Evolutionary conservation across 345 rosid species (phyloP), one percentile per base, ranked within the genome.

Genomic region (Eucalyptus cloeziana): DNA sequence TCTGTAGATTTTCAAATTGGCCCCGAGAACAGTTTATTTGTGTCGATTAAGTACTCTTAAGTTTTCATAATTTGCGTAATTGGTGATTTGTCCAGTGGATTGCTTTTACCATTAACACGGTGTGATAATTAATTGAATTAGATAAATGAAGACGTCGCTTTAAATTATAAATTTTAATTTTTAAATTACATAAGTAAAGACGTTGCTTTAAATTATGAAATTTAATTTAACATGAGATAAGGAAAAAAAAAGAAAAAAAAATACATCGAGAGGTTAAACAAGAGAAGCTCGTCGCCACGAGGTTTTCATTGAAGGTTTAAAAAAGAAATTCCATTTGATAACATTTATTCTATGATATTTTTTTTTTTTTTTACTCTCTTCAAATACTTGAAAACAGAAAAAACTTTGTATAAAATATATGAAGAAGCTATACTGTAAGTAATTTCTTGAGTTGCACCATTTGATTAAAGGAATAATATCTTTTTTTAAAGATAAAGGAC

Each of bases 1-100:
- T 64, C 16, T 2, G 76, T 7, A 7, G 10, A 64, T 64, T 64
- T 31, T 64, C 21, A 14, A 64, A 64, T 64, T 64, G 76, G 76
- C 19, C 40, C 5, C 76, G 0, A 0, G 2, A 51, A 17, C 22
- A 6, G 14, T 14, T 12, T 27, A 27, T 1, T 62, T 62, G 69
- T 6, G 33, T 14, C 33, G 76, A 64, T 64, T 64, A 14, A 15
- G 33, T n/a, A 7, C 76, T 64, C 69, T 64, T 62, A 30, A n/a
- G 2, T 4, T n/a, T 64, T 2, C 76, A 14, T 14, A 14, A 64
- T 64, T 64, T 64, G 76, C 1, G 21, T n/a, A 64, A 64, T n/a
- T 64, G 10, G 76, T n/a, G 76, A 2, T 64, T 64, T 64, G 19
- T 64, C 76, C 21, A 13, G 8, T 64, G 21, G 37, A 64, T 64